Evolutionary conservation across 148 eudicot genomes (phyloP).

Genomic region (Amaranthus cruentus): DNA sequence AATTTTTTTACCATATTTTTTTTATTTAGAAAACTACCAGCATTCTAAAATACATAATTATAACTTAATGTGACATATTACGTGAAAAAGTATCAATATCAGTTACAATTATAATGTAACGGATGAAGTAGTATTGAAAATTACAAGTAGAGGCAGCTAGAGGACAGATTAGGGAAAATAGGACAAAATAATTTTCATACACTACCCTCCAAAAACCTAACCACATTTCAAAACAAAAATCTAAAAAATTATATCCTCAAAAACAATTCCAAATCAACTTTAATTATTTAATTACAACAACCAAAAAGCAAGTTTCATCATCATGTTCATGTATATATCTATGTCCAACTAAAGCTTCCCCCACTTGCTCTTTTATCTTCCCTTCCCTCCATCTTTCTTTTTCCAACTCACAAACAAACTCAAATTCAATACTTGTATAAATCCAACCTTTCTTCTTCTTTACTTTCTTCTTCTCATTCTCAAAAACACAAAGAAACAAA

Average conservation of each 20-base stretch:
- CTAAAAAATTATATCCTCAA: neutral
- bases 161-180: constrained; percentile 24
- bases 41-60: no score
- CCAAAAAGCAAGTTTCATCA: constrained; percentile 28
- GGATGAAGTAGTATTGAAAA: neutral
- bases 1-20: no score
- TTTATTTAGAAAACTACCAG: no score
- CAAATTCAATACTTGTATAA: neutral
- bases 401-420: constrained; percentile 25
- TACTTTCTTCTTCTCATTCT: neutral
- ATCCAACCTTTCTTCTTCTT: constrained; percentile 9
- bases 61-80: no score
- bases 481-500: constrained; percentile 15
- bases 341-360: constrained; percentile 32
- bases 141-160: constrained; percentile 11
- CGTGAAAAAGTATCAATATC: no score
- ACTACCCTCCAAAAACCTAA: constrained; percentile 20
- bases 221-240: constrained; percentile 20
- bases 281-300: constrained; percentile 21
- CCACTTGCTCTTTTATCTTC: constrained; percentile 28
- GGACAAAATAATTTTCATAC: constrained; percentile 22
- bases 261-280: constrained; percentile 22
- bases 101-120: no score
- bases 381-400: constrained; percentile 12
- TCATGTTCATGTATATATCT: constrained; percentile 20